Percentiles rank a stretch among this genome's conserved stretches.
phyloP scores from a whole-genome alignment of 2,329 filamentous ascomycete genomes.

The Whalleya microplaca region DNA sequence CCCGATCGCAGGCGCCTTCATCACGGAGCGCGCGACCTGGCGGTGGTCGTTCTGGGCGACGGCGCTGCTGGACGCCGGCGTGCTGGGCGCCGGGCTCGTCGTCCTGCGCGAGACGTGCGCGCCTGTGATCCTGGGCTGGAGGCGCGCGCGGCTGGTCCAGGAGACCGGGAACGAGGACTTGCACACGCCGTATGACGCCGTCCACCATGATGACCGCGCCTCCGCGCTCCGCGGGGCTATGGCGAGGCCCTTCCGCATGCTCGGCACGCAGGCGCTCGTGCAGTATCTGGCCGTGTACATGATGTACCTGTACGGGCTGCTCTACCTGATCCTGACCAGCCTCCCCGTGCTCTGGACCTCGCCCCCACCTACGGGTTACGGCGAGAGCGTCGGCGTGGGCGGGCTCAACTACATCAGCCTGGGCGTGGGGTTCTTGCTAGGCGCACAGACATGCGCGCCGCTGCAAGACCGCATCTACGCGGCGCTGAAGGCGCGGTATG shows the following conservation, averaged over 20 bases:
- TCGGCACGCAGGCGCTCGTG: conserved; percentile 56
- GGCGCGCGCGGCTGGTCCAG: conserved; percentile 59
- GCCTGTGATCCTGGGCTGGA: conserved; percentile 62
- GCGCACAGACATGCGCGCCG: conserved; percentile 46
- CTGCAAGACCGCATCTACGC: conserved; percentile 52
- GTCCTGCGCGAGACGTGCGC: conserved; percentile 70
- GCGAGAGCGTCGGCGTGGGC: conserved; percentile 36
- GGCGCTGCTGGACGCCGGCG: conserved; percentile 61
- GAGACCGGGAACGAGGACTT: conserved; percentile 57
- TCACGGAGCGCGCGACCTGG: conserved; percentile 68
- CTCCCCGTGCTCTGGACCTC: conserved; percentile 51
- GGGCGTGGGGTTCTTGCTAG: conserved; percentile 41
- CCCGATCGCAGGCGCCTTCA: conserved; percentile 68
- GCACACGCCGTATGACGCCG: conserved; percentile 57
- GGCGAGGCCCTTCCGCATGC: conserved; percentile 53
- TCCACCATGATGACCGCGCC: conserved; percentile 32
- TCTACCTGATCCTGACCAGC: conserved; percentile 53
- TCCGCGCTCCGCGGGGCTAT: conserved; percentile 45
- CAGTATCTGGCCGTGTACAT: conserved; percentile 54
- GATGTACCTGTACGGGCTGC: conserved; percentile 58
- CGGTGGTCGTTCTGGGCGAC: conserved; percentile 75
- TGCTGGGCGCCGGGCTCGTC: conserved; percentile 62
- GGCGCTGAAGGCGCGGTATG: conserved; percentile 46
- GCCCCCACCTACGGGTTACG: conserved; percentile 35
- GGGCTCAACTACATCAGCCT: conserved; percentile 45